Evolutionary conservation across 2,329 filamentous ascomycete species (phyloP), one percentile per base, ranked within the genome.

Genomic region (Cladosporium sp.): DNA sequence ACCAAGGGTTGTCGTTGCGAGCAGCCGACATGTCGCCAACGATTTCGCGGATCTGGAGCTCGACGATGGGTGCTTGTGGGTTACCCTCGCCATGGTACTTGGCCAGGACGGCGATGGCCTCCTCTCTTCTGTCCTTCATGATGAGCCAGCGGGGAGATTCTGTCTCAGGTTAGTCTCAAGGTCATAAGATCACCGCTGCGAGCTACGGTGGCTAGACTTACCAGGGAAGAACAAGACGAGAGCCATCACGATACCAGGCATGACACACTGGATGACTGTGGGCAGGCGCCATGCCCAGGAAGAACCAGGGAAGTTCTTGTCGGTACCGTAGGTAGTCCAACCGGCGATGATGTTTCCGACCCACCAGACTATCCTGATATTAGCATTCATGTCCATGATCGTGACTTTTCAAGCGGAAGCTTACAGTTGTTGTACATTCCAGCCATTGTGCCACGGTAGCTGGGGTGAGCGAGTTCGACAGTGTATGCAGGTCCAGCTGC

Each of bases 121-220:
- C 83, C 28, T 87, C 85, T 11, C 80, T 76, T 18, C 83, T 82
- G 56, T 85, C 83, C 39, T 85, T 81, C 58, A 80, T 79, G 30
- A 86, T 81, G 10, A 88, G 77, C 86, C 85, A 88, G 67, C 86
- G 78, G 0, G 86, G 86, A 0, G 84, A 86, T 69, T 89, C 86
- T 0, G 43, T 61, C 23, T 25, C n/a, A 13, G 18, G 39, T 46
- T 21, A 46, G 39, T n/a, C 32, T 18, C 36, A 46, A 21, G 39
- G 39, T 46, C 39, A 8, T 46, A n/a, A n/a, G n/a, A 32, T 11
- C 30, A 32, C 11, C 39, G 39, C 10, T 46, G 13, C 1, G 4
- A 11, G 39, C 5, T n/a, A 13, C 39, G 4, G 21, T 26, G 26
- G 4, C 14, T 4, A 28, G 8, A 2, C 58, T 25, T 51, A 61